Conservation (phyloP, 371 early-diverging fungal species). For the Smittium culicis region DNA sequence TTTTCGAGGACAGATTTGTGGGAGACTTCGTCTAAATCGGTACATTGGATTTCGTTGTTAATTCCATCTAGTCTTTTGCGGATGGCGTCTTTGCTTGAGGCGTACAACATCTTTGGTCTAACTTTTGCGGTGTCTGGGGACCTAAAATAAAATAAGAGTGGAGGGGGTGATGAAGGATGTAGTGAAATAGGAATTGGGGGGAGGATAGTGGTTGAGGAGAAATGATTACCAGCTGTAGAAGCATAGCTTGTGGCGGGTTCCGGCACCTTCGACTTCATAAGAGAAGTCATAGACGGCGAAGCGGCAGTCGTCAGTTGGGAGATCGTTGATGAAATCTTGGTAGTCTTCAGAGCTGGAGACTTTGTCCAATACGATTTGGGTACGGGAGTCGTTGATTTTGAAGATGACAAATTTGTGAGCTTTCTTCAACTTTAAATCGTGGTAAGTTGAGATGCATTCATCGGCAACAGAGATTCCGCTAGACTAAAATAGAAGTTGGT, state of each 20-base stretch:
- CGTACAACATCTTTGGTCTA: conserved; percentile 82
- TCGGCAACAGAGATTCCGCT: conserved; percentile 57
- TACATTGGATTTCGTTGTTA: conserved; percentile 70
- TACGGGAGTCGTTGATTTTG: conserved; percentile 50
- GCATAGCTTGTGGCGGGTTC: conserved; percentile 55
- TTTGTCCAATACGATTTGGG: conserved; percentile 55
- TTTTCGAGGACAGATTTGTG: conserved; percentile 61
- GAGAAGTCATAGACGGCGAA: conserved; percentile 77
- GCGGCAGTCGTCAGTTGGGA: conserved; percentile 58
- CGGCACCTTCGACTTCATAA: conserved; percentile 49
- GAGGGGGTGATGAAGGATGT: not conserved
- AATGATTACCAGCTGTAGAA: conserved; percentile 43
- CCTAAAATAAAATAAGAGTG: too few relatives aligned
- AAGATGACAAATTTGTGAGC: conserved; percentile 60
- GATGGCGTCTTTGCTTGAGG: conserved; percentile 72
- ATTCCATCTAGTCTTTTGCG: conserved; percentile 62
- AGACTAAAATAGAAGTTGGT: conserved; percentile 21
- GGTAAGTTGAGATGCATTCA: conserved; percentile 43
- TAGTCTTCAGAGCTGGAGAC: conserved; percentile 37
- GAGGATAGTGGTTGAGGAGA: too few relatives aligned
- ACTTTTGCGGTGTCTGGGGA: conserved; percentile 66
- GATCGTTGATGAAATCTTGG: conserved; percentile 43
- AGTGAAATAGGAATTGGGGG: not conserved
- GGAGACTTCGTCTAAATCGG: conserved; percentile 57
- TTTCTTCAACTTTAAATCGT: conserved; percentile 58